These are phyloP conservation scores for Helotiales sp. DNA, from an alignment of 2,329 filamentous ascomycete species.

Conservation along the genomic window DNA sequence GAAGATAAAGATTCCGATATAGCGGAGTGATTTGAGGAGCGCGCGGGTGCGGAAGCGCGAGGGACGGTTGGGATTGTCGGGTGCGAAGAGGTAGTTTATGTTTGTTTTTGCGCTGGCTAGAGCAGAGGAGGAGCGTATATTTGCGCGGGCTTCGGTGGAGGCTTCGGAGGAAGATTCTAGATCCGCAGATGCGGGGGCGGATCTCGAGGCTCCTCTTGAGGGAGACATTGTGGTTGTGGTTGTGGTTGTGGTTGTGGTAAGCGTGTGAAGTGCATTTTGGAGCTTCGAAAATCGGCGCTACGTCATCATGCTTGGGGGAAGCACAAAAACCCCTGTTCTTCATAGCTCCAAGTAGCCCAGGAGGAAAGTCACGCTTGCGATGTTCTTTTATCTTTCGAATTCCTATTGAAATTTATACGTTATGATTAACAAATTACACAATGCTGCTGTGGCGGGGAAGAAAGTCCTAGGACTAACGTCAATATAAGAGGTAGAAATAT, in stretches of 20 bases:
- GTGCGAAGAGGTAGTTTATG: slow-evolving; percentile 32
- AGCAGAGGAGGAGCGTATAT: slow-evolving; percentile 30
- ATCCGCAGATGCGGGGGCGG: neutral
- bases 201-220: slow-evolving; percentile 14
- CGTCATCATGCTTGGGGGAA: neutral
- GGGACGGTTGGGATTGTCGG: slow-evolving; percentile 27
- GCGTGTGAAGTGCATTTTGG: no score
- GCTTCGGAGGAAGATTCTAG: slow-evolving; percentile 14
- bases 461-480: no score
- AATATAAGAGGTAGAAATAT: no score
- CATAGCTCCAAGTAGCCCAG: neutral
- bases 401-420: neutral
- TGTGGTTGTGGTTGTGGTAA: neutral
- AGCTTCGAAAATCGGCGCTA: no score
- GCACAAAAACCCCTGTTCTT: no score
- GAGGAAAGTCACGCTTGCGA: neutral
- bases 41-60: slow-evolving; percentile 33
- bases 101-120: slow-evolving; percentile 30
- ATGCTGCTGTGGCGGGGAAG: no score
- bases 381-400: neutral
- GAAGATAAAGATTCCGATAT: slow-evolving; percentile 33
- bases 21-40: slow-evolving; percentile 32
- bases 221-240: slow-evolving; percentile 14
- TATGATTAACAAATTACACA: neutral
- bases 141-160: slow-evolving; percentile 29